Evolutionary conservation across 192 early-diverging fungal genomes (phyloP).

Genomic region (Coemansia reversa): DNA sequence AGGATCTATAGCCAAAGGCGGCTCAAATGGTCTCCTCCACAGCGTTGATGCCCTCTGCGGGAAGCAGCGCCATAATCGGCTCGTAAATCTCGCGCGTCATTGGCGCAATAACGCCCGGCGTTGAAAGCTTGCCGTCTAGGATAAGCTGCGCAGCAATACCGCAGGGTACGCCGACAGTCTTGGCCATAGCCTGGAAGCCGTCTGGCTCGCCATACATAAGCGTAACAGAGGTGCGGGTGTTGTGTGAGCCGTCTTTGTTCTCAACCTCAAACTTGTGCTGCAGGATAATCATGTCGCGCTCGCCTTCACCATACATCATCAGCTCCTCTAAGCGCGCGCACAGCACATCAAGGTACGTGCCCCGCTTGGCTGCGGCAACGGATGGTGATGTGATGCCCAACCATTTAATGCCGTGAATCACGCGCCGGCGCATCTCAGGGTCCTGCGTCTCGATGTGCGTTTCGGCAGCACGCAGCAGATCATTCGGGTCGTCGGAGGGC

Average conservation of each 20-base stretch:
- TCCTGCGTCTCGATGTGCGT: slow-evolving; percentile 66
- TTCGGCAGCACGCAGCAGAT: slow-evolving; percentile 63
- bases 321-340: slow-evolving; percentile 95
- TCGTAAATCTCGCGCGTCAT: slow-evolving; percentile 87
- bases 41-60: slow-evolving; percentile 85
- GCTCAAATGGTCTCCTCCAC: slow-evolving; percentile 62
- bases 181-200: slow-evolving; percentile 94
- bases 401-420: slow-evolving; percentile 79
- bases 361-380: slow-evolving; percentile 62
- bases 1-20: neutral
- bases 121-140: slow-evolving; percentile 76
- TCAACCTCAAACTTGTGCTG: slow-evolving; percentile 97
- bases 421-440: slow-evolving; percentile 56
- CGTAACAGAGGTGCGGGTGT: slow-evolving; percentile 90
- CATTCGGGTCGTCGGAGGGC: slow-evolving; percentile 30
- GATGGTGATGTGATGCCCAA: slow-evolving; percentile 81
- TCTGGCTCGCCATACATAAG: slow-evolving; percentile 89
- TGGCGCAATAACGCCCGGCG: slow-evolving; percentile 89
- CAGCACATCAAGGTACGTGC: slow-evolving; percentile 84
- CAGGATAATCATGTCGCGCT: slow-evolving; percentile 96
- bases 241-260: slow-evolving; percentile 77
- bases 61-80: slow-evolving; percentile 85
- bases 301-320: slow-evolving; percentile 89
- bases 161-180: slow-evolving; percentile 93
- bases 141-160: slow-evolving; percentile 94